phyloP scores from a whole-genome alignment of 106 monocot genomes.

The Dioscorea dumetorum region DNA sequence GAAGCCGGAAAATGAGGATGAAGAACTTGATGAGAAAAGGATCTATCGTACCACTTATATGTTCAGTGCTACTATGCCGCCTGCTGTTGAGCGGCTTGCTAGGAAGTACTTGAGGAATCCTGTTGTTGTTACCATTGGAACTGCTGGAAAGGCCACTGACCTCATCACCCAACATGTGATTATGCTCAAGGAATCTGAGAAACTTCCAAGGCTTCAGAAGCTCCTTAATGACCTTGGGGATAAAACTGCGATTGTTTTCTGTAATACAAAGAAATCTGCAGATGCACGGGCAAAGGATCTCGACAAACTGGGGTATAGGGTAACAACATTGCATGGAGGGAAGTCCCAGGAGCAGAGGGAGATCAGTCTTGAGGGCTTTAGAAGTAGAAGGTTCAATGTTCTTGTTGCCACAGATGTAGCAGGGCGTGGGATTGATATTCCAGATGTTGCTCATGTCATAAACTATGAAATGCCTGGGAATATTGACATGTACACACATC shows the following conservation, averaged over 20 bases:
- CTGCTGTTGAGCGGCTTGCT: slow-evolving; percentile 87
- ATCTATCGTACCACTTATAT: slow-evolving; percentile 98
- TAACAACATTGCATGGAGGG: slow-evolving; percentile 88
- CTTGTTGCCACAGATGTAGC: slow-evolving; percentile 97
- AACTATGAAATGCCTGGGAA: slow-evolving; percentile 87
- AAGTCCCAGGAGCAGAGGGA: slow-evolving; percentile 97
- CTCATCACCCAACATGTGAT: slow-evolving; percentile 90
- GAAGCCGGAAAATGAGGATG: slow-evolving; percentile 98
- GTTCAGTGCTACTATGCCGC: slow-evolving; percentile 99
- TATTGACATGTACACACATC: slow-evolving; percentile 91
- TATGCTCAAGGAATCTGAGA: slow-evolving; percentile 91
- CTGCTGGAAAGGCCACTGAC: slow-evolving; percentile 92
- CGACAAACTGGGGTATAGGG: slow-evolving; percentile 76
- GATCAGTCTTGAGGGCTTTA: slow-evolving; percentile 94
- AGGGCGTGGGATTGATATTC: slow-evolving; percentile 97
- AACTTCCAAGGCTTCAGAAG: slow-evolving; percentile 69
- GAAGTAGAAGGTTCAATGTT: slow-evolving; percentile 77
- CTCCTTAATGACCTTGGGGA: slow-evolving; percentile 84
- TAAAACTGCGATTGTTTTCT: slow-evolving; percentile 91
- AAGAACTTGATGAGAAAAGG: slow-evolving; percentile 84
- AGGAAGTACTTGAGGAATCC: slow-evolving; percentile 92
- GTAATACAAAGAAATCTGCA: slow-evolving; percentile 90
- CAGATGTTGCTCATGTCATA: slow-evolving; percentile 96
- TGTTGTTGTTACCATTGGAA: slow-evolving; percentile 94
- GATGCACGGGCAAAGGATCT: slow-evolving; percentile 82